These are phyloP conservation scores for Soucietia sequanensis DNA, from an alignment of 805 yeast genomes.

Conservation along the genomic window DNA sequence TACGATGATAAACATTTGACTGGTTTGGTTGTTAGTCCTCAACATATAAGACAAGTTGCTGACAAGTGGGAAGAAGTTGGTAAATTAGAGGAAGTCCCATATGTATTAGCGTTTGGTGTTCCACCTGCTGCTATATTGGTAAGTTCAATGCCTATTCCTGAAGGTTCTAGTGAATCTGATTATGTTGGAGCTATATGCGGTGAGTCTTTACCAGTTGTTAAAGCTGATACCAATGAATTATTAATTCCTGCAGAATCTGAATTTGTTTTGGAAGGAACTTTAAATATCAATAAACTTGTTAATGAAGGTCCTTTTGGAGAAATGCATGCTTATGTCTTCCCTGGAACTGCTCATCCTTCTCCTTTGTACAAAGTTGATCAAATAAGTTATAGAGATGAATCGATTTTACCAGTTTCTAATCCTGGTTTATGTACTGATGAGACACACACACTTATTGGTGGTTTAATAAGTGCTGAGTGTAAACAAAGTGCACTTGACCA, in stretches of 20 bases:
- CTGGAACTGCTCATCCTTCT: slow-evolving; percentile 19
- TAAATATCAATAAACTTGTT: slow-evolving; percentile 12
- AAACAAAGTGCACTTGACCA: slow-evolving; percentile 8
- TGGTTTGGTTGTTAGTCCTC: slow-evolving; percentile 24
- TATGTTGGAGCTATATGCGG: slow-evolving; percentile 24
- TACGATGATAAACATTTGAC: slow-evolving; percentile 17
- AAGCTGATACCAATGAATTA: slow-evolving; percentile 19
- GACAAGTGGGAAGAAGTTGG: slow-evolving; percentile 19
- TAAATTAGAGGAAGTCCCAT: slow-evolving; percentile 19
- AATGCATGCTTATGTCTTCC: slow-evolving; percentile 26
- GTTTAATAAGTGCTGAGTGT: slow-evolving; percentile 16
- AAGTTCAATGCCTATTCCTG: slow-evolving; percentile 22
- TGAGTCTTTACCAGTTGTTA: slow-evolving; percentile 20
- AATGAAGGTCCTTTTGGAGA: slow-evolving; percentile 30
- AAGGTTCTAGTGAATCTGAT: slow-evolving; percentile 17
- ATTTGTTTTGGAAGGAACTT: slow-evolving; percentile 23
- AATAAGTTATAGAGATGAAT: slow-evolving; percentile 19
- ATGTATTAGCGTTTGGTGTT: slow-evolving; percentile 22
- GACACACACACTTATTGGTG: slow-evolving; percentile 25
- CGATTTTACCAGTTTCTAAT: slow-evolving; percentile 22
- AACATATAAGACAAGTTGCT: slow-evolving; percentile 21
- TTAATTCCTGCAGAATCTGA: slow-evolving; percentile 21
- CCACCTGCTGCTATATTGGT: slow-evolving; percentile 27
- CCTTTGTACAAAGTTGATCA: slow-evolving; percentile 20
- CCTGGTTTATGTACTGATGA: slow-evolving; percentile 26